A percentile compares a stretch with the other conserved stretches of the same genome.
Evolutionary conservation across 2,329 filamentous ascomycete genomes (phyloP).

Genomic region (Colletotrichum lindemuthianum): DNA sequence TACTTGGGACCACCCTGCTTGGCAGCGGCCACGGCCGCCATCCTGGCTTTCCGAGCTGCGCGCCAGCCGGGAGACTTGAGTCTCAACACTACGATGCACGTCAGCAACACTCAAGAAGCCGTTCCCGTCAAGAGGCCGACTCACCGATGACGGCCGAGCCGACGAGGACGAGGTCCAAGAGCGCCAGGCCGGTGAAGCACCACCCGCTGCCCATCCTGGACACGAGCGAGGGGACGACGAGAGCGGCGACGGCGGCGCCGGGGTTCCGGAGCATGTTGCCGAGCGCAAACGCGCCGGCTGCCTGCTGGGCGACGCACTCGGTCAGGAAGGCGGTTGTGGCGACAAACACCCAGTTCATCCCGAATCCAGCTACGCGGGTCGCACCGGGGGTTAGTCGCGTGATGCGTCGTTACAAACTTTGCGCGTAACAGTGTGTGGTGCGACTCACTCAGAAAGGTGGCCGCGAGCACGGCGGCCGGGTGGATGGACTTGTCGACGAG

Average conservation of each 20-base stretch:
- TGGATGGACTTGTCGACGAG: conserved; percentile 44
- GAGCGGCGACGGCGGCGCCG: conserved; percentile 50
- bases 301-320: conserved; percentile 49
- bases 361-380: no score
- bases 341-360: conserved; percentile 54
- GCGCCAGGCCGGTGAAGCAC: conserved; percentile 51
- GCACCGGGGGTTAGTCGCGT: no score
- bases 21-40: conserved; percentile 25
- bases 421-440: neutral
- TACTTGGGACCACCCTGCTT: conserved; percentile 21
- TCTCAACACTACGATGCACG: conserved; percentile 10
- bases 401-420: neutral
- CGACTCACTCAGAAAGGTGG: conserved; percentile 44
- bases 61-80: conserved; percentile 32
- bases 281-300: conserved; percentile 52
- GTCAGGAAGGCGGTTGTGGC: conserved; percentile 53
- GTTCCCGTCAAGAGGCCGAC: neutral
- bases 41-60: conserved; percentile 29
- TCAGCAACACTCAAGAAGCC: neutral
- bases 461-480: conserved; percentile 42
- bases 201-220: conserved; percentile 49
- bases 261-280: conserved; percentile 52
- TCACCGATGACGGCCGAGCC: conserved; percentile 39
- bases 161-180: conserved; percentile 43
- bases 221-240: conserved; percentile 47